A percentile compares a stretch with the other conserved stretches of the same genome.
Conservation (phyloP, 352 stramenopile genomes). For the Phytophthora foliorum region DNA sequence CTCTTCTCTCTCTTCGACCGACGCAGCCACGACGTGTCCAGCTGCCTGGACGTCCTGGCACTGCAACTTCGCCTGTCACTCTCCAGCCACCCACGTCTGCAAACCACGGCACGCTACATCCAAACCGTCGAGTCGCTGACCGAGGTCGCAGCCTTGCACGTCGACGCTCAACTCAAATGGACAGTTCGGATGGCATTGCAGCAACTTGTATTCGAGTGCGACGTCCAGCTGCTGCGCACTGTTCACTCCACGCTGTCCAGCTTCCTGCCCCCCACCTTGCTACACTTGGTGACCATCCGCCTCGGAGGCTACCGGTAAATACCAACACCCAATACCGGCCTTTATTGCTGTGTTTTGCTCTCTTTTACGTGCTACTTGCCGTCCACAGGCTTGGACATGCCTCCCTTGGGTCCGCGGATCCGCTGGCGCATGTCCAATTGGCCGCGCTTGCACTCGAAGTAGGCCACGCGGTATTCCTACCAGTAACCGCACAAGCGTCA, state of each 20-base stretch:
- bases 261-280: conserved; percentile 27
- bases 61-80: conserved; percentile 34
- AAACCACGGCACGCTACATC: conserved; percentile 26
- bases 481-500: conserved; percentile 3
- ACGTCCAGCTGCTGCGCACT: conserved; percentile 25
- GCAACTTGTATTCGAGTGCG: conserved; percentile 60
- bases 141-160: conserved; percentile 36
- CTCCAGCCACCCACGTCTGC: conserved; percentile 28
- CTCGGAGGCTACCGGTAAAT: conserved; percentile 1
- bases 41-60: conserved; percentile 36
- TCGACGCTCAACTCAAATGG: conserved; percentile 39
- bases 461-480: conserved; percentile 79
- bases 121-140: conserved; percentile 34
- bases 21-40: conserved; percentile 32
- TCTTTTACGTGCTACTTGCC: conserved; percentile 14
- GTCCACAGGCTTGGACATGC: conserved; percentile 59
- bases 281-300: conserved; percentile 22
- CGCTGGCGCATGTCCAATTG: conserved; percentile 88
- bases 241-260: conserved; percentile 12
- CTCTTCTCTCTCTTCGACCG: conserved; percentile 43
- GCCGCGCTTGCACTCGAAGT: conserved; percentile 89
- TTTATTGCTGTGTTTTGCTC: not conserved
- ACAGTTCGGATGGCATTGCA: conserved; percentile 43
- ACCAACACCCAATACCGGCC: not conserved
- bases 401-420: conserved; percentile 82